Conservation (phyloP, 208 protist genomes). For the Crithidia brevicula region DNA sequence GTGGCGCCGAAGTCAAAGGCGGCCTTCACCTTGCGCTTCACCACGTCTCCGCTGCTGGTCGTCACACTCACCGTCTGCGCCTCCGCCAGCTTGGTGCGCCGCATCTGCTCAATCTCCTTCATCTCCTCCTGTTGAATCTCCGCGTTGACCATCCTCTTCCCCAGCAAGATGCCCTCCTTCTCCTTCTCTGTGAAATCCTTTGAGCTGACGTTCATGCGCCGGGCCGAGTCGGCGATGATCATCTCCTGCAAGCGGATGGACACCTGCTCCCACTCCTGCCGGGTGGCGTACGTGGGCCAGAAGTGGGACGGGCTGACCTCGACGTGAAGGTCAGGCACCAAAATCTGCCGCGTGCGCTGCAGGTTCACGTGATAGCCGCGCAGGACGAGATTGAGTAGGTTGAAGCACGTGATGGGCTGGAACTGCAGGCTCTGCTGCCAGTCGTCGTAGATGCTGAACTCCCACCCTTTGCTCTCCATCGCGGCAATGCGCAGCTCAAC, state of each 20-base stretch:
- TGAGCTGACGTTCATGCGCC: slow-evolving; percentile 99
- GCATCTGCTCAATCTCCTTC: slow-evolving; percentile 98
- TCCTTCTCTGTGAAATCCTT: slow-evolving; percentile 99
- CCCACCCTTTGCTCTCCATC: slow-evolving; percentile 98
- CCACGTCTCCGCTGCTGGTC: slow-evolving; percentile 68
- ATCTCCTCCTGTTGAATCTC: slow-evolving; percentile 99
- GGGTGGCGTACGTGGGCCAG: slow-evolving; percentile 98
- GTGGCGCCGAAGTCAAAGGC: slow-evolving; percentile 84
- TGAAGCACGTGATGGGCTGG: slow-evolving; percentile 99
- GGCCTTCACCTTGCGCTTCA: slow-evolving; percentile 82
- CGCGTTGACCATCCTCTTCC: slow-evolving; percentile 99
- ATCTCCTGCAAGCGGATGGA: slow-evolving; percentile 99
- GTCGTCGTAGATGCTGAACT: slow-evolving; percentile 99
- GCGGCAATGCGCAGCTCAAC: slow-evolving; percentile 99
- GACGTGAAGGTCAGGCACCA: slow-evolving; percentile 97
- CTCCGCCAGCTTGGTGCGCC: slow-evolving; percentile 84
- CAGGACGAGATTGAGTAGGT: slow-evolving; percentile 99
- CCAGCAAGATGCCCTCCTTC: slow-evolving; percentile 99
- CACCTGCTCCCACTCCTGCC: slow-evolving; percentile 99
- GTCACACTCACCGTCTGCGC: slow-evolving; percentile 62
- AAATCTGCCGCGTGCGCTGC: slow-evolving; percentile 96
- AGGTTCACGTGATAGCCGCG: slow-evolving; percentile 98
- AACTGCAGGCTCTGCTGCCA: slow-evolving; percentile 98
- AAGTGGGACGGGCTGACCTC: slow-evolving; percentile 98
- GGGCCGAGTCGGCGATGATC: slow-evolving; percentile 99